phyloP scores from a whole-genome alignment of 1,139 yeast species.

The Sugiyamaella paludigena region DNA sequence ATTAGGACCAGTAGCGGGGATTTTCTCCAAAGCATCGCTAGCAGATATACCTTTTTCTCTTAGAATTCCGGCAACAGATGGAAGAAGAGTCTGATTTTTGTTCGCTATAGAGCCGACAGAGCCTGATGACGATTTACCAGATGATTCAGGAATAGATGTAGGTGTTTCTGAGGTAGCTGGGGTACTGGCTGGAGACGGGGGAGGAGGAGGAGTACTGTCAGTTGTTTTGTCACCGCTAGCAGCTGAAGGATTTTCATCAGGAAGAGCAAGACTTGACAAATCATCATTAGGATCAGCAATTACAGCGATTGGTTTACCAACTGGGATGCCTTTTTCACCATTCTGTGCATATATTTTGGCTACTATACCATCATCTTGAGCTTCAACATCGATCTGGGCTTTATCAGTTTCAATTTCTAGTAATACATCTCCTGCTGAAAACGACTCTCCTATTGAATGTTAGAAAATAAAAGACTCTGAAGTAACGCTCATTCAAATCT shows the following conservation, averaged over 20 bases:
- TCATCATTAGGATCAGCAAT: conserved; percentile 89
- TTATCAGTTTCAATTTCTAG: conserved; percentile 92
- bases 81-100: conserved; percentile 65
- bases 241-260: conserved; percentile 43
- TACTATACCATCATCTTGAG: conserved; percentile 84
- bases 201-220: conserved; percentile 13
- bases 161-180: conserved; percentile 20
- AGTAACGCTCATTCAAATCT: conserved; percentile 34
- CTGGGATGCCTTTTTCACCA: conserved; percentile 76
- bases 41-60: conserved; percentile 58
- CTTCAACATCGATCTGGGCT: conserved; percentile 91
- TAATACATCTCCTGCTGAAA: conserved; percentile 79
- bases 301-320: conserved; percentile 87
- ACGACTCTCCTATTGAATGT: conserved; percentile 45
- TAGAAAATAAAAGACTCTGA: not conserved
- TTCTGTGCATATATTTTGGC: conserved; percentile 70
- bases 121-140: conserved; percentile 19
- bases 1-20: conserved; percentile 83
- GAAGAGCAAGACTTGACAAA: conserved; percentile 58
- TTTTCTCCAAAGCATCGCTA: conserved; percentile 67
- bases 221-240: conserved; percentile 1
- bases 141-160: conserved; percentile 19
- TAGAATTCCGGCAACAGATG: conserved; percentile 73
- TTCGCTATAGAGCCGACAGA: conserved; percentile 41
- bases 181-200: conserved; percentile 7